Conservation (phyloP, 2,329 filamentous ascomycete species). For the Diaporthe nobilis region DNA sequence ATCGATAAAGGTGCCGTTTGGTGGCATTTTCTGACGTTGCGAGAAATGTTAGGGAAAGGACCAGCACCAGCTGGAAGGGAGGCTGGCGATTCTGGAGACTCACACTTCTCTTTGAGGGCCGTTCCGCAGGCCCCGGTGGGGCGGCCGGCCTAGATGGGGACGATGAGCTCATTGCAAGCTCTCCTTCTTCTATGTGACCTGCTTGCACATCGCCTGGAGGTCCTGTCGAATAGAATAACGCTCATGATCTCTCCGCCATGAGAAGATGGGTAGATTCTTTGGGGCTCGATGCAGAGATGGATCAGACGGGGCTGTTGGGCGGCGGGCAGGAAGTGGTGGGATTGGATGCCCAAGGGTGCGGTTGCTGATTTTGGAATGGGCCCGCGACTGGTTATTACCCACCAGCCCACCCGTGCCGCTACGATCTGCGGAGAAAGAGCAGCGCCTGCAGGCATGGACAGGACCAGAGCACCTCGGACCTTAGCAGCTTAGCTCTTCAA, state of each 20-base stretch:
- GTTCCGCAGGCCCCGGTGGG: conserved; percentile 58
- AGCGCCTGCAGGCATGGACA: background rate
- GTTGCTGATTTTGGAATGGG: conserved; percentile 23
- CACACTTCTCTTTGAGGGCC: conserved; percentile 63
- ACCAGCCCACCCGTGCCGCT: conserved; percentile 16
- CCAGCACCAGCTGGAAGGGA: background rate
- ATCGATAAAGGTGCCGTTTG: conserved; percentile 89
- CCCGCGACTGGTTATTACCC: background rate
- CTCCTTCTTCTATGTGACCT: conserved; percentile 37
- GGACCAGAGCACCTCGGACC: background rate
- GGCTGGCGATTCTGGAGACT: conserved; percentile 43
- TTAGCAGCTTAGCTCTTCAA: background rate
- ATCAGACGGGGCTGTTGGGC: conserved; percentile 6
- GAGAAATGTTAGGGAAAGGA: background rate
- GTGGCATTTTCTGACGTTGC: conserved; percentile 75
- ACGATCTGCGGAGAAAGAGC: conserved; percentile 14
- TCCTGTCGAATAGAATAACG: background rate
- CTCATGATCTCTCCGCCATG: conserved; percentile 35
- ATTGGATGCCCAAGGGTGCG: background rate
- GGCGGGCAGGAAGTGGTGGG: conserved; percentile 9
- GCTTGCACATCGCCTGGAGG: conserved; percentile 30
- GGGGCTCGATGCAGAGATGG: background rate
- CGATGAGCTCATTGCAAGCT: conserved; percentile 52
- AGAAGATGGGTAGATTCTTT: background rate
- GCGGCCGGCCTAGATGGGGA: conserved; percentile 47